Evolutionary conservation across 1,284 basidiomycete genomes (phyloP), one percentile per base, ranked within the genome.

Genomic region (Sutorius eximius): DNA sequence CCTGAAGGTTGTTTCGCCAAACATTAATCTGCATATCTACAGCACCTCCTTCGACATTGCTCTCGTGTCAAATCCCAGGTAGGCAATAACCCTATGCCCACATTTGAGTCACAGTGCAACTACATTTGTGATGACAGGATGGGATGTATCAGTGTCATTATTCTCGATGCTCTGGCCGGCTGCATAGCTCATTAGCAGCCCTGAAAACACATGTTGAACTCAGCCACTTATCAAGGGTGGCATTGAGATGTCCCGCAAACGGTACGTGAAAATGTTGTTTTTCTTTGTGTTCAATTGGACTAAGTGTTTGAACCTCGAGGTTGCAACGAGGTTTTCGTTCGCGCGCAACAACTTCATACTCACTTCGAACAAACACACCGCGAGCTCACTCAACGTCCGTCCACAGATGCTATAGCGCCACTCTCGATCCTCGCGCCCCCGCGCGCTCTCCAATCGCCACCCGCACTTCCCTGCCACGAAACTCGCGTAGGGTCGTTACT

Each of bases 11-110:
- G 47, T 33, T 16, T 42, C 9, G 12, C 40, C 40, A 18, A 37
- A 55, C n/a, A 44, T 56, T 67, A 20, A 57, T 38, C 33, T 48
- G 33, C 10, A 38, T 38, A 16, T 41, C 53, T 41, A 46, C 33
- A 69, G 67, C 67, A 69, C 45, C 56, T 70, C 32, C 32, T 52
- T 37, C 66, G 45, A 18, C 67, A 69, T 34, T 71, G 71, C 44
- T 49, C 57, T 49, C 51, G 33, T 51, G 61, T 59, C 22, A 40
- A 27, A 22, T 62, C 45, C 5, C 62, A 56, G 37, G 67, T 66
- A 15, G 45, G 60, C 44, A 3, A 15, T 7, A 20, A 30, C 11
- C 30, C 16, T 4, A 15, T 2, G 2, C 11, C 9, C 20, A 30
- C 29, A 15, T 49, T 13, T 5, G 1, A 45, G 13, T 34, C 16